Base-by-base conservation (phyloP, 345 rosid genomes). In the Erucastrum elatum region DNA sequence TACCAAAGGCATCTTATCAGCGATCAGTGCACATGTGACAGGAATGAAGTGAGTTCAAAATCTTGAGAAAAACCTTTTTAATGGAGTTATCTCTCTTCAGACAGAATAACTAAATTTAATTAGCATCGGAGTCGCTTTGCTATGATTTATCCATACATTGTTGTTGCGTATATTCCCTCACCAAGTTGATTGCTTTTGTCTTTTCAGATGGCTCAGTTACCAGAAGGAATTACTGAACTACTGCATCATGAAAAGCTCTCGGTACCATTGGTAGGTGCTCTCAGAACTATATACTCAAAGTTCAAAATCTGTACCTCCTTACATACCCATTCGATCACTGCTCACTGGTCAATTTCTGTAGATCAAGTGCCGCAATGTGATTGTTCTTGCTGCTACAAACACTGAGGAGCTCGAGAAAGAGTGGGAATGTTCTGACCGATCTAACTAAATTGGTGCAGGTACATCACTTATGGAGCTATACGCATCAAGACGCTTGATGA, bases 391-490 rank as follows among this genome's bases (percentile, higher is more conserved):
- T 70, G 91, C 98, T 8, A 87, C 97, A 76, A 93, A 90, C 76
- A 70, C 81, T 56, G 37, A 87, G 34, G n/a, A n/a, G n/a, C n/a
- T n/a, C n/a, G n/a, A n/a, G n/a, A n/a, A n/a, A n/a, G 98, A 95
- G 84, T 95, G 98, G 97, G 87, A 84, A 67, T 93, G 99, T 86
- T n/a, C 78, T 93, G 88, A 86, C 85, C 3, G 93, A 91, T 64
- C 68, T 86, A 8, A 71, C 84, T 66, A 86, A 72, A 78, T 82
- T 90, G 16, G 71, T 75, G 90, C 86, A 63, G 77, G 82, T 51
- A 66, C 91, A 35, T 74, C 85, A 44, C 68, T 85, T 66, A 78
- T 72, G 83, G 87, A 91, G 77, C 91, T 90, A 68, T 88, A 83
- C 61, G 69, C 79, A 25, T 84, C 89, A 55, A 89, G 87, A 81